Base-by-base conservation (phyloP, 2,329 filamentous ascomycete species). In the Balansia obtecta region DNA sequence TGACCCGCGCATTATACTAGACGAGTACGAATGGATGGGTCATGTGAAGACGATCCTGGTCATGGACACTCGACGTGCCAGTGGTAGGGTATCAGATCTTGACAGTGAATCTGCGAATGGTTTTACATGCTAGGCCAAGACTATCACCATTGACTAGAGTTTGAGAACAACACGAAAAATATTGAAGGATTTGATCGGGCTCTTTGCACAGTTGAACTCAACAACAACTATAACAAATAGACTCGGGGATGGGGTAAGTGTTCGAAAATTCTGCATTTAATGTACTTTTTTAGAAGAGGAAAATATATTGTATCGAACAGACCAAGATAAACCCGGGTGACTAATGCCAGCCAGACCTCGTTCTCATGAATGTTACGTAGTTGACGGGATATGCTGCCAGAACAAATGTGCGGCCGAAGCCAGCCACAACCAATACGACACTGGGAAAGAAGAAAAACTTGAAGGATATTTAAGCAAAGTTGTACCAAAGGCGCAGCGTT, bases 1-100 rank as follows among this genome's bases (percentile, higher is more conserved):
- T 73, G 61, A 74, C 72, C 37, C 68, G 72, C 52, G 68, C 74
- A 44, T 63, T 74, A 46, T 74, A 74, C 59, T 74, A 67, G 43
- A 44, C 20, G 27, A 15, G 20, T n/a, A 16, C n/a, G 27, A 15
- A 7, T 20, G 16, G 41, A 4, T 30, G 11, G n/a, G 12, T 16
- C 16, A 27, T 37, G 34, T 15, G 15, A 37, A 37, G 11, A 27
- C 16, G 15, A 18, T 27, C 6, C 44, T 33, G 8, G 3, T 20
- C 15, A 22, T 32, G 15, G 33, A 20, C 46, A 49, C 40, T 51
- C 50, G 46, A 51, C 50, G 42, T 51, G 50, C 32, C 32, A 22
- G 16, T 16, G 2, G 2, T 39, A 9, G 16, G 13, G 9, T 20
- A 11, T 37, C 15, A 37, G 9, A 33, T 47, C 15, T 32, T 2